Base-by-base conservation (phyloP, 2,329 filamentous ascomycete species). In the Cercospora sojina region DNA sequence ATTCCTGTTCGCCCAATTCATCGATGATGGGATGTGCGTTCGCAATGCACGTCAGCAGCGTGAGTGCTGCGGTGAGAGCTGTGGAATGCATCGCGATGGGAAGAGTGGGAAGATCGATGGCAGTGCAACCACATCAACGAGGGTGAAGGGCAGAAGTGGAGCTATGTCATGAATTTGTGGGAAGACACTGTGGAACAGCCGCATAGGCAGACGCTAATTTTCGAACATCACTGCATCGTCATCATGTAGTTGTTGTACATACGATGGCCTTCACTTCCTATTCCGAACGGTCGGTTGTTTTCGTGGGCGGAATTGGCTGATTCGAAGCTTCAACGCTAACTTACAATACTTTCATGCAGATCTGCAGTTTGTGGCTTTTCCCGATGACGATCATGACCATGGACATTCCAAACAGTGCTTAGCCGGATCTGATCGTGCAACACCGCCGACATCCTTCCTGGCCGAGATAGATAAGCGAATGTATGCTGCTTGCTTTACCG, bases 311-410 rank as follows among this genome's bases (percentile, higher is more conserved):
- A 38, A 47, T 53, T 32, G 29, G 59, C 41, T 53, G 18, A 3
- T 12, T 53, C 38, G 47, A 35, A 25, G 43, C 59, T 62, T 62
- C 27, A 18, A n/a, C 31, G 59, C 59, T 62, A n/a, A n/a, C n/a
- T n/a, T n/a, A 53, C 18, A 18, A 47, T 53, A 43, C 59, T 62
- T 62, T 31, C 29, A 13, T 32, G 27, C 29, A 7, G 59, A 62
- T 62, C 59, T 32, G 59, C 59, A 55, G 43, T n/a, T 53, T 35
- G 41, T 53, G 59, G 43, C 59, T 61, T 29, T 31, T n/a, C 8
- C 13, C 32, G 59, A 62, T 62, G 43, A 62, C 43, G 59, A 62
- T 51, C 41, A 32, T 18, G 58, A 31, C 41, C 38, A n/a, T 27
- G 35, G 18, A 23, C 27, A 35, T 56, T 29, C 27, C 27, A 57